These are phyloP conservation scores for Cucumis hystrix DNA, from an alignment of 306 rosid genomes.

Conservation along the genomic window DNA sequence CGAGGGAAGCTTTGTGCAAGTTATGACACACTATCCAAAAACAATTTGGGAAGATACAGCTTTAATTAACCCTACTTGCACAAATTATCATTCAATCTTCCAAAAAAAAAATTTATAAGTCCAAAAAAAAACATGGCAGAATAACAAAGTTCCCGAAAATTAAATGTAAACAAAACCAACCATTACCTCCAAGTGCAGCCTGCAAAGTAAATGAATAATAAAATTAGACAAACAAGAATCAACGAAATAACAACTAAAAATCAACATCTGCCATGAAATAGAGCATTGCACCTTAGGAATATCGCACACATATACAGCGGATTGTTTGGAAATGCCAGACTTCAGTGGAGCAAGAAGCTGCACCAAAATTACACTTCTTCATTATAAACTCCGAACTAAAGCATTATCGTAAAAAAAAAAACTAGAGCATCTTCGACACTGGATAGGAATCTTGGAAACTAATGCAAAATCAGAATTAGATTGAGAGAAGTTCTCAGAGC, in stretches of 20 bases:
- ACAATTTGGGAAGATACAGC: not conserved
- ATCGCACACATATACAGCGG: constrained; percentile 1
- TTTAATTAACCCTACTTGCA: not conserved
- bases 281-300: constrained; percentile 22
- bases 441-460: not conserved
- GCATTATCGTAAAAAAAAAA: not conserved
- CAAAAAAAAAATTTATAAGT: not conserved
- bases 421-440: not conserved
- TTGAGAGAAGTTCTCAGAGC: not conserved
- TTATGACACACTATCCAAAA: not conserved
- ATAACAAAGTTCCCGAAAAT: not conserved
- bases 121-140: not conserved
- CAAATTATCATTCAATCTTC: not conserved
- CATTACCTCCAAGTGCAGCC: constrained; percentile 31
- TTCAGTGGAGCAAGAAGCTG: constrained; percentile 19
- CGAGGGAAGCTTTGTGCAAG: not conserved
- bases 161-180: constrained; percentile 19
- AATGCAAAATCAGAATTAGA: not conserved
- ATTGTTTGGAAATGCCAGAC: constrained; percentile 8
- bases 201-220: constrained; percentile 21
- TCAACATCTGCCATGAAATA: not conserved
- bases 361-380: not conserved
- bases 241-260: not conserved
- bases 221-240: not conserved
- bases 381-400: not conserved